These are phyloP conservation scores for Penicillium ochrochloron DNA, from an alignment of 495 filamentous ascomycete species.

Conservation along the genomic window DNA sequence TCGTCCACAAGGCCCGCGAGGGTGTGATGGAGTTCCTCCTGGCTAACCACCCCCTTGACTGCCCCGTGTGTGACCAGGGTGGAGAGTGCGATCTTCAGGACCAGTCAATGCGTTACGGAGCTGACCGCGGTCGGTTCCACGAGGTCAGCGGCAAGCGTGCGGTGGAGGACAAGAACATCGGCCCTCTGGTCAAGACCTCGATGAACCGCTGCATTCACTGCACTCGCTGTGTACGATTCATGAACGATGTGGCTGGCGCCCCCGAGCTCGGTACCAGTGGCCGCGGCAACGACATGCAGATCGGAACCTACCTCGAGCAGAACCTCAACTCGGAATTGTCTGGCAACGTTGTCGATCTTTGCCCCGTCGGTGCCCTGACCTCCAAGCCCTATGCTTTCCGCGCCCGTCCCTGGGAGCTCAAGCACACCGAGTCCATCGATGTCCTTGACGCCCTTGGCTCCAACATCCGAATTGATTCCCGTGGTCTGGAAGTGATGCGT, in stretches of 20 bases:
- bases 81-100: conserved; percentile 99
- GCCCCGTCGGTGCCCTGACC: conserved; percentile 93
- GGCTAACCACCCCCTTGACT: conserved; percentile 96
- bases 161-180: conserved; percentile 99
- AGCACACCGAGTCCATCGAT: conserved; percentile 91
- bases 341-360: conserved; percentile 96
- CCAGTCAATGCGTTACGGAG: conserved; percentile 98
- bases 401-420: conserved; percentile 93
- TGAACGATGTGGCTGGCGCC: conserved; percentile 95
- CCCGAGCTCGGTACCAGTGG: conserved; percentile 93
- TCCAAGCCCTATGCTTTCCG: conserved; percentile 98
- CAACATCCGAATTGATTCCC: conserved; percentile 88
- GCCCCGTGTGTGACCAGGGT: conserved; percentile 97
- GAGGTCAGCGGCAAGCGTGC: conserved; percentile 93
- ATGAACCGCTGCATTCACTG: conserved; percentile 99
- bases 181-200: conserved; percentile 98
- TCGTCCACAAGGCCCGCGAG: conserved; percentile 95
- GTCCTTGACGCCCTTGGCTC: conserved; percentile 92
- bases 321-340: conserved; percentile 92
- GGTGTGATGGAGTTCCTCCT: conserved; percentile 99
- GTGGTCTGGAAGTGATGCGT: conserved; percentile 96
- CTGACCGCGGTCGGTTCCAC: conserved; percentile 94
- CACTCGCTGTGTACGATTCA: conserved; percentile 95
- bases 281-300: conserved; percentile 95
- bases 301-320: conserved; percentile 94